Percentiles rank a stretch among this genome's conserved stretches.
Evolutionary conservation across 176 grass and related monocot genomes (phyloP).

Genomic region (Hordeum vulgare): MorexV3_pseudomolecules_assembly NC_058524.1:601242260-601242759

Average conservation of each 20-base stretch:
- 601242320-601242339: neutral
- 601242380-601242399: constrained; percentile 11
- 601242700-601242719: neutral
- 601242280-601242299: neutral
- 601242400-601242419: constrained; percentile 1
- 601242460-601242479: neutral
- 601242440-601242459: neutral
- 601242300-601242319: neutral
- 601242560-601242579: neutral
- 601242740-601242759: neutral
- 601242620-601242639: constrained; percentile 4
- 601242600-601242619: neutral
- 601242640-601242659: neutral
- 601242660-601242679: neutral
- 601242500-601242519: constrained; percentile 13
- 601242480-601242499: neutral
- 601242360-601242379: constrained; percentile 14
- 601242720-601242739: neutral
- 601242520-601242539: no score
- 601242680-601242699: neutral
- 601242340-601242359: constrained; percentile 32
- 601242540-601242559: neutral
- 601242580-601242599: neutral
- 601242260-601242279: neutral
- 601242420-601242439: constrained; percentile 1